Evolutionary conservation across 345 rosid species (phyloP).

Genomic region (Lumnitzera racemosa): DNA sequence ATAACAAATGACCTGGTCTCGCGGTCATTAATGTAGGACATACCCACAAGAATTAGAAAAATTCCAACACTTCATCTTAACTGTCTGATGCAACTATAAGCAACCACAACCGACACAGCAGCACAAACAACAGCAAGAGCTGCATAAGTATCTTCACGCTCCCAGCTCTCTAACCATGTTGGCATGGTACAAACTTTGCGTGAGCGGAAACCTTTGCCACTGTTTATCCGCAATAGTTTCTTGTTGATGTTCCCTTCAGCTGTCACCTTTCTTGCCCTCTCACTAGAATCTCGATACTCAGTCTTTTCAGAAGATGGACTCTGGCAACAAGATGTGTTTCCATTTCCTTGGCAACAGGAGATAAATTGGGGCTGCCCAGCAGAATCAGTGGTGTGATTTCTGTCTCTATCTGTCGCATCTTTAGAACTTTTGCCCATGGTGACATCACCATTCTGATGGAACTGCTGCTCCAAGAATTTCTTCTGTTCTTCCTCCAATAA

Average conservation of each 20-base stretch:
- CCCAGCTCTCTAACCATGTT: conserved; percentile 80
- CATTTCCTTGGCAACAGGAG: conserved; percentile 63
- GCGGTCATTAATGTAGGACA: not conserved
- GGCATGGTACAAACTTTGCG: conserved; percentile 48
- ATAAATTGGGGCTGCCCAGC: conserved; percentile 27
- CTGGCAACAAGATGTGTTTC: conserved; percentile 46
- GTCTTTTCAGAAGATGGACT: conserved; percentile 20
- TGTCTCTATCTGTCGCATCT: conserved; percentile 23
- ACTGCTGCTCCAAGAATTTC: conserved; percentile 50
- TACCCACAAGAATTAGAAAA: not conserved
- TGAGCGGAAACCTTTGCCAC: conserved; percentile 27
- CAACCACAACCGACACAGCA: conserved; percentile 68
- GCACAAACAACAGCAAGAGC: conserved; percentile 73
- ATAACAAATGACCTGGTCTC: too few species aligned
- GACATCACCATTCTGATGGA: conserved; percentile 31
- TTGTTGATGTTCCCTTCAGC: conserved; percentile 39
- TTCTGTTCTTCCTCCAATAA: conserved; percentile 63
- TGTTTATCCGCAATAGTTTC: conserved; percentile 24
- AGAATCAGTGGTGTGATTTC: conserved; percentile 12
- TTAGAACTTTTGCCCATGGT: conserved; percentile 14
- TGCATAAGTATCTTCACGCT: conserved; percentile 78
- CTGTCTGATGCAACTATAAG: conserved; percentile 65
- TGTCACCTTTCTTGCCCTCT: conserved; percentile 17
- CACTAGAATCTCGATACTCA: conserved; percentile 13
- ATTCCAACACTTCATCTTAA: conserved; percentile 16